A percentile compares a stretch with the other conserved stretches of the same genome.
These are phyloP conservation scores for Trebouxia sp. DNA, from an alignment of 139 green algal genomes.

Conservation along the genomic window DNA sequence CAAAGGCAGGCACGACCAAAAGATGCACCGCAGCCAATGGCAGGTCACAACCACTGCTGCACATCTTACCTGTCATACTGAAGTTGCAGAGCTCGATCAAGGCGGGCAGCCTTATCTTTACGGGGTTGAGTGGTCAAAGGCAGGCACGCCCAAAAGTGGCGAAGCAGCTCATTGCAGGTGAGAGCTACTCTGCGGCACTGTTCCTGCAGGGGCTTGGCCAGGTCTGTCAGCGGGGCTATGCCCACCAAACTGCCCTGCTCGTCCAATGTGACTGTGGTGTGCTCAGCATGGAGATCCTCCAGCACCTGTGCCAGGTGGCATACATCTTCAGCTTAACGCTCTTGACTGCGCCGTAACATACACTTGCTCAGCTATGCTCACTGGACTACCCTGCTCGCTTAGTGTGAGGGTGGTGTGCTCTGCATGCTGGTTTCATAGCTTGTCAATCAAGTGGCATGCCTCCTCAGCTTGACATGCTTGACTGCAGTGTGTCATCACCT, in stretches of 20 bases:
- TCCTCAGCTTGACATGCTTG: too few species aligned
- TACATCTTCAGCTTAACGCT: too few species aligned
- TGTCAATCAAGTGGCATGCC: too few species aligned
- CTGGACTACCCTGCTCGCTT: too few species aligned
- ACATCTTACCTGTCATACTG: constrained; percentile 49
- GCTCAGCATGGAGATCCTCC: constrained; percentile 27
- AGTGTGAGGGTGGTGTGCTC: too few species aligned
- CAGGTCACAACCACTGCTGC: constrained; percentile 39
- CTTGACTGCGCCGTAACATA: not conserved
- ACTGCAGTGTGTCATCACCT: too few species aligned
- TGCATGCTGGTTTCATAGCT: too few species aligned
- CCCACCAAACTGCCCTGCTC: constrained; percentile 19
- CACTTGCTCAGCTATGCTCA: not conserved
- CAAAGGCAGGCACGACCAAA: constrained; percentile 49
- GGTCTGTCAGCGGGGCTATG: constrained; percentile 1
- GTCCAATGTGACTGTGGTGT: constrained; percentile 19
- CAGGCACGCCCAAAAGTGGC: constrained; percentile 72
- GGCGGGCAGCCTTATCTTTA: constrained; percentile 41
- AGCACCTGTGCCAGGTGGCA: not conserved
- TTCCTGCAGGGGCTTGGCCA: constrained; percentile 28
- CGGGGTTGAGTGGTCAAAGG: constrained; percentile 42
- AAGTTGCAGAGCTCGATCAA: constrained; percentile 42
- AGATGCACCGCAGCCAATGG: constrained; percentile 44
- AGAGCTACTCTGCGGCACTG: constrained; percentile 28
- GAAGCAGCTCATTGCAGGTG: constrained; percentile 75